Evolutionary conservation across 768 basidiomycete species (phyloP).

Genomic region (Ramaria sp.): DNA sequence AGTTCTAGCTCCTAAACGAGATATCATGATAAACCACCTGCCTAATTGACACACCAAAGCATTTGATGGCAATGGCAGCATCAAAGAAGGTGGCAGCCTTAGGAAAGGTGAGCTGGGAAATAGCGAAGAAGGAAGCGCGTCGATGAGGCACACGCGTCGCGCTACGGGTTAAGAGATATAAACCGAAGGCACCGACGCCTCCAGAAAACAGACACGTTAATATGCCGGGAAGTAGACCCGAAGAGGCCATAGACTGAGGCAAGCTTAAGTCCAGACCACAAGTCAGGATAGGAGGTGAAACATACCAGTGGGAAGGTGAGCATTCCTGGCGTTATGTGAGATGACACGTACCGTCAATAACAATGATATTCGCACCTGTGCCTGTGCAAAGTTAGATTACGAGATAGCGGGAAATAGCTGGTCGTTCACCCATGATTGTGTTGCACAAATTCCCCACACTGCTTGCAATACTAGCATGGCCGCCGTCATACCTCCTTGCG

Average conservation of each 20-base stretch:
- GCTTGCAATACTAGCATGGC: conserved; percentile 58
- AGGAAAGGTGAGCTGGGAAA: conserved; percentile 83
- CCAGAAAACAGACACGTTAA: conserved; percentile 82
- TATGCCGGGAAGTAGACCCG: conserved; percentile 83
- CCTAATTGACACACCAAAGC: conserved; percentile 94
- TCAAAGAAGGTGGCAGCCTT: conserved; percentile 83
- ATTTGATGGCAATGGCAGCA: conserved; percentile 89
- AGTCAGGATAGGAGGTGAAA: conserved; percentile 9
- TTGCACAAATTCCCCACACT: conserved; percentile 76
- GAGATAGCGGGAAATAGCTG: conserved; percentile 15
- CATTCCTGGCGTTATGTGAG: conserved; percentile 49
- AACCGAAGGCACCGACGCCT: conserved; percentile 63
- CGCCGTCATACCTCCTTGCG: conserved; percentile 29
- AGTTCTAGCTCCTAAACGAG: neutral
- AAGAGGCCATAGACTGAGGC: conserved; percentile 72
- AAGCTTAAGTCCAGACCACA: neutral
- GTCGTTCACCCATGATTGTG: conserved; percentile 87
- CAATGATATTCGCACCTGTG: neutral
- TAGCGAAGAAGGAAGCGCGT: conserved; percentile 71
- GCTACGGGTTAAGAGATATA: conserved; percentile 81
- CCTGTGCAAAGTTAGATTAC: neutral
- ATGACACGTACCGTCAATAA: neutral
- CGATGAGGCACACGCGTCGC: conserved; percentile 69
- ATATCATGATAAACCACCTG: conserved; percentile 24
- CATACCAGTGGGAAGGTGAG: conserved; percentile 76